Evolutionary conservation across 441 rosid genomes (phyloP), one percentile per base, ranked within the genome.

Genomic region (Adansonia gregorii): DNA sequence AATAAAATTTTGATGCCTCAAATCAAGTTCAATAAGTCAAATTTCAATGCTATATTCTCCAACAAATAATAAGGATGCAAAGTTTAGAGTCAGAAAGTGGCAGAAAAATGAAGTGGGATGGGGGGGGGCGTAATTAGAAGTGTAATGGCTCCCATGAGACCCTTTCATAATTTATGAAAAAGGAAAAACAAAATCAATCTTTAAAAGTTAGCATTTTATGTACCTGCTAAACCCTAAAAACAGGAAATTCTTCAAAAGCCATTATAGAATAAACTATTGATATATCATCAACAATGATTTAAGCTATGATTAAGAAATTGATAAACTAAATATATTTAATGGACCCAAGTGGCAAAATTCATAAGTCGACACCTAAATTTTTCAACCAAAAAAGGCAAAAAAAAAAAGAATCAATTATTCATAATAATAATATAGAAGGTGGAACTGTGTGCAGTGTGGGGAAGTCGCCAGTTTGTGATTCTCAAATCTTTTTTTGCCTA

Each of bases 301-400:
- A 20, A 35, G 56, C 66, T 31, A 35, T 56, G 22, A 73, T 73
- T 73, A 73, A 19, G 66, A 15, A 72, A 56, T 14, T 67, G 55
- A 12, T 51, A 5, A 67, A 8, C 6, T 8, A 19, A 41, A 8
- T n/a, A 68, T 68, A n/a, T n/a, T 17, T 10, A 12, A 8, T 46
- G 35, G 7, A 52, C 19, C 51, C 51, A 3, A 60, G 12, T 35
- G 6, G 15, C 19, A 31, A 31, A 31, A 10, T 14, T 35, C 19
- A 14, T 0, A 64, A 6, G 8, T 10, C 7, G 7, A 3, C 35
- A 8, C 12, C 64, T 22, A 9, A 4, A 14, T 3, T 39, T 39
- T 39, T 39, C 43, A 39, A 4, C 43, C 5, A 3, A 39, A 39
- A 39, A 35, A 27, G 35, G 35, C 1, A 31, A 31, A 31, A 31